A percentile compares a stretch with the other conserved stretches of the same genome.
phyloP scores from a whole-genome alignment of 805 yeast genomes.

The Candida wancherniae region DNA sequence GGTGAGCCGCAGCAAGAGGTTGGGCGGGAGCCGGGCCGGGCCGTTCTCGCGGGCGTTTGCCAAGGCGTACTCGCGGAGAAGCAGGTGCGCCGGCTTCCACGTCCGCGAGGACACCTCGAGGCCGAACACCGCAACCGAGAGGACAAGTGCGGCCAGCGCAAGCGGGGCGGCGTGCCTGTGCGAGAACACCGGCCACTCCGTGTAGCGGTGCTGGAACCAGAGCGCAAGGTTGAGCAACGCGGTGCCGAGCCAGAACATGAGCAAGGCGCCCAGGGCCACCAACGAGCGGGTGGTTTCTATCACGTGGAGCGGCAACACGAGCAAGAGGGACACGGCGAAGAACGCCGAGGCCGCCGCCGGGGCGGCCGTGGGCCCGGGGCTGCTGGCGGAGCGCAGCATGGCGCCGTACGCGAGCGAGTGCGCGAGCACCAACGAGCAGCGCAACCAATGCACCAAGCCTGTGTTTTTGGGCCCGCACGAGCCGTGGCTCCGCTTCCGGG shows the following conservation, averaged over 20 bases:
- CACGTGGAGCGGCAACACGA: constrained; percentile 39
- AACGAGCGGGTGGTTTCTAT: constrained; percentile 40
- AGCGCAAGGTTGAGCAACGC: constrained; percentile 16
- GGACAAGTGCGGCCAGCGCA: constrained; percentile 15
- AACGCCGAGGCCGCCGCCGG: too few species aligned
- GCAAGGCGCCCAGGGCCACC: constrained; percentile 33
- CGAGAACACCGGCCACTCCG: constrained; percentile 20
- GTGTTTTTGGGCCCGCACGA: constrained; percentile 18
- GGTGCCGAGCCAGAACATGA: constrained; percentile 37
- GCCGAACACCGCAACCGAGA: constrained; percentile 28
- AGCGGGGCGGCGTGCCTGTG: constrained; percentile 4
- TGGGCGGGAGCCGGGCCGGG: constrained; percentile 20
- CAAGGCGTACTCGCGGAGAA: constrained; percentile 29
- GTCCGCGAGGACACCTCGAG: constrained; percentile 31
- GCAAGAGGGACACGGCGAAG: constrained; percentile 2
- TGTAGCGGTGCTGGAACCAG: constrained; percentile 24
- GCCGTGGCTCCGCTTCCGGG: constrained; percentile 14
- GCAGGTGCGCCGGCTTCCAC: constrained; percentile 39
- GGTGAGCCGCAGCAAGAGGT: constrained; percentile 35
- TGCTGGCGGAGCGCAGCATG: too few species aligned
- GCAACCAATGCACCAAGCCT: constrained; percentile 22
- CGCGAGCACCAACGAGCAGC: constrained; percentile 17
- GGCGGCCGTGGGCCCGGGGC: too few species aligned
- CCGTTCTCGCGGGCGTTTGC: constrained; percentile 17
- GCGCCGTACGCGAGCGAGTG: too few species aligned